Conservation (phyloP, 805 yeast genomes). For the Pichia scutulata region DNA sequence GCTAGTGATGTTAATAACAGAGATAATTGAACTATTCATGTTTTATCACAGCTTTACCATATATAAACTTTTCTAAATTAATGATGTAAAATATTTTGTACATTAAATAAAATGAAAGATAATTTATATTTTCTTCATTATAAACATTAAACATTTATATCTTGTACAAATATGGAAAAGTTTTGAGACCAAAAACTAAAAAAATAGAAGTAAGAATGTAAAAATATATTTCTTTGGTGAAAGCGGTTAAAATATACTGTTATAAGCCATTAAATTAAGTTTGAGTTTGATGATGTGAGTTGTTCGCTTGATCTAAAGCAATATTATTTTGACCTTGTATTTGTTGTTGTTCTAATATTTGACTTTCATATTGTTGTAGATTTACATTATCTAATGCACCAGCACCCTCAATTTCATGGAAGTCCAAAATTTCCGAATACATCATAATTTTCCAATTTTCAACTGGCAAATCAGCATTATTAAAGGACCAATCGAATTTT, state of each 20-base stretch:
- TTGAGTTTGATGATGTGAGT: conserved; percentile 3
- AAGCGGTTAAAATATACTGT: not conserved
- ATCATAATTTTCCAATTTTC: conserved; percentile 99
- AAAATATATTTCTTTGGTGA: not conserved
- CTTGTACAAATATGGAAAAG: not conserved
- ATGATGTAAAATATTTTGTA: not conserved
- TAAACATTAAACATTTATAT: not conserved
- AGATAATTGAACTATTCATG: not conserved
- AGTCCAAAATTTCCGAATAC: conserved; percentile 94
- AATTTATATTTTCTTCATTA: not conserved
- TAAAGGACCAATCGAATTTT: conserved; percentile 95
- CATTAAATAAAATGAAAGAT: not conserved
- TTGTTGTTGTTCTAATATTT: conserved; percentile 22
- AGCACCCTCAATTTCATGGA: conserved; percentile 74
- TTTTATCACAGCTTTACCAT: not conserved
- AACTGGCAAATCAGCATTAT: conserved; percentile 94
- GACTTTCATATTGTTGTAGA: conserved; percentile 15
- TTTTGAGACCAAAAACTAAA: no score
- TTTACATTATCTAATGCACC: conserved; percentile 18
- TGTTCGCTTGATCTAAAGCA: conserved; percentile 6
- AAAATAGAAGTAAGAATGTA: no score
- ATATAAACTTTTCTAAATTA: not conserved
- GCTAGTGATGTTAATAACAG: not conserved
- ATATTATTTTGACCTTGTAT: conserved; percentile 10
- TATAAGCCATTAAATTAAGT: not conserved